phyloP scores from a whole-genome alignment of 2,329 filamentous ascomycete species.

The Lanzia echinophila region DNA sequence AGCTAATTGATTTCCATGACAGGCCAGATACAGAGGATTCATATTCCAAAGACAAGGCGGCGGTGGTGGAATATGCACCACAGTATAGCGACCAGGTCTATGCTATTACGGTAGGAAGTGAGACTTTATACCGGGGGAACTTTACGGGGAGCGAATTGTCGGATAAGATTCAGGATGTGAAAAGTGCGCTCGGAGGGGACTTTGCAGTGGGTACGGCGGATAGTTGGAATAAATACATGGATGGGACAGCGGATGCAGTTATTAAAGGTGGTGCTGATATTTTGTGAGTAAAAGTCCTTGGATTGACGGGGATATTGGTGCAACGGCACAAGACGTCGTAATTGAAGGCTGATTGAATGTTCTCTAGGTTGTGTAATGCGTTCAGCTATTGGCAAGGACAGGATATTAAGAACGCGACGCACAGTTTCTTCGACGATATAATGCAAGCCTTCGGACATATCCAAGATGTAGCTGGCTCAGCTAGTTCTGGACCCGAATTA shows the following conservation, averaged over 20 bases:
- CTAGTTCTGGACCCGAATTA: constrained; percentile 50
- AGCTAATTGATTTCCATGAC: neutral
- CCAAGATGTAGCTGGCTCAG: constrained; percentile 48
- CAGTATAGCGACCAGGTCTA: constrained; percentile 53
- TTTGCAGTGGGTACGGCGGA: constrained; percentile 62
- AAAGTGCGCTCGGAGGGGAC: constrained; percentile 43
- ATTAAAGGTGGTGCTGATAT: constrained; percentile 52
- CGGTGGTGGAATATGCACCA: constrained; percentile 43
- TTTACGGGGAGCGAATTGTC: constrained; percentile 55
- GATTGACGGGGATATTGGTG: neutral
- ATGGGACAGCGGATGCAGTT: constrained; percentile 60
- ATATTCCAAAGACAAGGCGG: constrained; percentile 53
- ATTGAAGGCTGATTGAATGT: constrained; percentile 15
- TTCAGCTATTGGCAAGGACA: constrained; percentile 69
- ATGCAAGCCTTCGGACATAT: constrained; percentile 57
- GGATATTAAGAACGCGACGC: constrained; percentile 45
- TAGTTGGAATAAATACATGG: constrained; percentile 65
- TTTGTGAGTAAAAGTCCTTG: constrained; percentile 15
- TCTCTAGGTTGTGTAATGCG: constrained; percentile 51
- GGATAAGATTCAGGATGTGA: constrained; percentile 55
- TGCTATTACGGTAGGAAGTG: constrained; percentile 64
- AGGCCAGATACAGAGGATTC: constrained; percentile 58
- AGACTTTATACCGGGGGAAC: constrained; percentile 63
- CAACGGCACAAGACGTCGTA: neutral
- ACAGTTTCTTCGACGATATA: constrained; percentile 62